Base-by-base conservation (phyloP, 495 filamentous ascomycete genomes). In the Clohesyomyces aquaticus region DNA sequence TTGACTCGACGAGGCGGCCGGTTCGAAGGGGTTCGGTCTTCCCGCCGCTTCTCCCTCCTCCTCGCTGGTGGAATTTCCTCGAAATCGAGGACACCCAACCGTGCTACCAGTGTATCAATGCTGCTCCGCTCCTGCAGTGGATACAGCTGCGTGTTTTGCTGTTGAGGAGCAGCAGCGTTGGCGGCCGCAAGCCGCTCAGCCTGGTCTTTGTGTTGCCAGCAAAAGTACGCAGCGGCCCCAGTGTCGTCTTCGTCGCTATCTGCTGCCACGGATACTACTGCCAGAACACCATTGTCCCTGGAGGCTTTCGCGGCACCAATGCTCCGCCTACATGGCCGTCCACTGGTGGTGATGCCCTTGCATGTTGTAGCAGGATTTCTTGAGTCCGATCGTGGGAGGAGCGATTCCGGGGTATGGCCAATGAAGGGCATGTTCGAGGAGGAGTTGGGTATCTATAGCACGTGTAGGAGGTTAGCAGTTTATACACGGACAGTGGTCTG, bases 171-270 rank as follows among this genome's bases (percentile, higher is more conserved):
- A 27, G 53, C 28, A 41, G 41, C 58, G 59, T 68, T 60, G 10
- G 60, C 55, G 14, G 66, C 55, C 25, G 69, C 59, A 3, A 78
- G 49, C 19, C 66, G 66, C 4, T 69, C 75, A 21, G 91, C 91
- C 74, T 98, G 94, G 61, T 95, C 91, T 67, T 90, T 91, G 75
- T 98, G 94, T 71, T 95, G 89, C 88, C 91, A 95, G 80, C 94
- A 98, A 73, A 91, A 98, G 56, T 83, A 85, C 27, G 81, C 81
- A 10, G 81, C 75, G 21, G 77, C 75, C 27, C 78, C 78, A 59
- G 67, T 68, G 16, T 77, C 72, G 50, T 79, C 68, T 48, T 75
- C 71, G 52, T 77, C 61, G 41, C 71, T 75, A 67, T 78, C 73
- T 69, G 77, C 74, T 35, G 58, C 54, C 0, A 72, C 61, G 2